Percentiles rank a stretch among this genome's conserved stretches.
Evolutionary conservation across 257 asterid genomes (phyloP).

Genomic region (Solanum stenotomum): DNA sequence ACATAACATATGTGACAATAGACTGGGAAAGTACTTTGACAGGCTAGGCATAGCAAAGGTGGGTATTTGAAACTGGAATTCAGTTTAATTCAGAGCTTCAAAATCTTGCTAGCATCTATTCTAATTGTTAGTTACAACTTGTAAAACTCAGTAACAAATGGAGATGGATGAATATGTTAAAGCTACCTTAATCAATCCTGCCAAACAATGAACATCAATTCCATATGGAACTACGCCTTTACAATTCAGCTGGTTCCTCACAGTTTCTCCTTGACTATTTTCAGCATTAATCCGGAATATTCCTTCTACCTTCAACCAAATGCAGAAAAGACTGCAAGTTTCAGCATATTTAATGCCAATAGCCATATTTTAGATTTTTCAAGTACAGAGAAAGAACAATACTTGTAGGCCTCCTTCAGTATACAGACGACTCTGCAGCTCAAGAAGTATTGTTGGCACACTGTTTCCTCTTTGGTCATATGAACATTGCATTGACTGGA

Average conservation of each 20-base stretch:
- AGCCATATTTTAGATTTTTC: background rate
- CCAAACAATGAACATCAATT: slow-evolving; percentile 77
- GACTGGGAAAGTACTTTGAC: background rate
- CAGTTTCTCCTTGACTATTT: slow-evolving; percentile 57
- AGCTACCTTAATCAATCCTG: slow-evolving; percentile 83
- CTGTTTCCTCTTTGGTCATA: slow-evolving; percentile 70
- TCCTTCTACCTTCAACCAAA: slow-evolving; percentile 63
- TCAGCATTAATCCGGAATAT: slow-evolving; percentile 77
- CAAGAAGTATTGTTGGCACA: slow-evolving; percentile 68
- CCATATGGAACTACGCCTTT: slow-evolving; percentile 58
- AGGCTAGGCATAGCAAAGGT: background rate
- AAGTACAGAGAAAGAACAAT: background rate
- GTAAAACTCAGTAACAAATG: background rate
- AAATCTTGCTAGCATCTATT: background rate
- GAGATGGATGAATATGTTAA: background rate
- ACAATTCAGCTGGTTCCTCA: slow-evolving; percentile 50
- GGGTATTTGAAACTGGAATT: background rate
- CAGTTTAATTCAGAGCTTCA: background rate
- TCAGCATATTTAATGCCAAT: background rate
- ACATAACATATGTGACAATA: background rate
- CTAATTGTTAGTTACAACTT: background rate
- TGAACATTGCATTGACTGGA: slow-evolving; percentile 83
- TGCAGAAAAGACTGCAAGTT: background rate
- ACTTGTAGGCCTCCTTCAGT: slow-evolving; percentile 74
- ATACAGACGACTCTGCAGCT: slow-evolving; percentile 63